Evolutionary conservation across 2,329 filamentous ascomycete species (phyloP).

Genomic region (Fusarium sarcochroum): DNA sequence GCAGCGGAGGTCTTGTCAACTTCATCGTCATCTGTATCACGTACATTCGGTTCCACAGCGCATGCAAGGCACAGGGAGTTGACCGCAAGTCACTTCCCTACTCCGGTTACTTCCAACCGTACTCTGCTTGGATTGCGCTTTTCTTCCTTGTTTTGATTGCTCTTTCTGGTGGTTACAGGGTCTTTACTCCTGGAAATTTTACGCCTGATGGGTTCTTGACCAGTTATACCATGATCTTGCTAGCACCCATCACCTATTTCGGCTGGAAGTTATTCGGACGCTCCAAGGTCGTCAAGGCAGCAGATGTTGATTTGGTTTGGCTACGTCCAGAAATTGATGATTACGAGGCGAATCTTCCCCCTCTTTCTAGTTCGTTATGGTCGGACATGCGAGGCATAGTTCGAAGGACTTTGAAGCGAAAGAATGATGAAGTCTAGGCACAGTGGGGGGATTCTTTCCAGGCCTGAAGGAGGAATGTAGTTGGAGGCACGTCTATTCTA

Average conservation of each 20-base stretch:
- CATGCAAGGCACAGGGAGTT: slow-evolving; percentile 65
- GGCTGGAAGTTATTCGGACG: slow-evolving; percentile 23
- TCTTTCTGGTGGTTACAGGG: background rate
- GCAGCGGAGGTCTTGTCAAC: slow-evolving; percentile 68
- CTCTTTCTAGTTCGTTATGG: no score
- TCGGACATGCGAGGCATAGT: no score
- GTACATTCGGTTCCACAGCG: slow-evolving; percentile 63
- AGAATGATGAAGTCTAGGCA: no score
- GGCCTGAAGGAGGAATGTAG: no score
- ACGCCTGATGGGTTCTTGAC: slow-evolving; percentile 54
- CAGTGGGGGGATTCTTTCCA: no score
- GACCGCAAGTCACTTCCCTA: slow-evolving; percentile 68
- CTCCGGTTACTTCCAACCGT: slow-evolving; percentile 69
- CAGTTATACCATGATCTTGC: slow-evolving; percentile 64
- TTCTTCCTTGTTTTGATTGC: slow-evolving; percentile 45
- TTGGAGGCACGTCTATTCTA: no score
- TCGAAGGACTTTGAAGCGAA: no score
- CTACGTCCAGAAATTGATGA: slow-evolving; percentile 21
- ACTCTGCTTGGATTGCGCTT: slow-evolving; percentile 59
- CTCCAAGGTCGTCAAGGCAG: slow-evolving; percentile 11
- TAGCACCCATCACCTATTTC: slow-evolving; percentile 3
- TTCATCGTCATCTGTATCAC: slow-evolving; percentile 67
- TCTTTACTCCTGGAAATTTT: background rate
- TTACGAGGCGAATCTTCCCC: background rate
- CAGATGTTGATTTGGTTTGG: slow-evolving; percentile 21